Conservation (phyloP, 2,329 filamentous ascomycete genomes). For the Clarireedia monteithiana region DNA sequence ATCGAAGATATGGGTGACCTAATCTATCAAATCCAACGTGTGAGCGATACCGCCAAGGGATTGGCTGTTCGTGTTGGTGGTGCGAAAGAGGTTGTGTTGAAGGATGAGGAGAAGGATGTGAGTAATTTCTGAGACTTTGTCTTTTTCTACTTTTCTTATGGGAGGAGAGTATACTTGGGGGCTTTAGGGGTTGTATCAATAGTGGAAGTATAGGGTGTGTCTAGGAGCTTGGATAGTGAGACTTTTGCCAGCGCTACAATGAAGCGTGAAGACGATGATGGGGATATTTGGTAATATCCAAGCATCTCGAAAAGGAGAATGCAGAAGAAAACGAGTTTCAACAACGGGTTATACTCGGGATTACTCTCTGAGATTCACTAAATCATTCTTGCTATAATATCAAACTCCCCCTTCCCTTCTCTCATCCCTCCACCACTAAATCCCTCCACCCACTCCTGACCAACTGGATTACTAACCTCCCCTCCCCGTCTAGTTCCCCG, state of each 20-base stretch:
- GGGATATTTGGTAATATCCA: no score
- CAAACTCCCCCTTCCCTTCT: not conserved
- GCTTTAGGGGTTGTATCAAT: no score
- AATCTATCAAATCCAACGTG: conserved; percentile 39
- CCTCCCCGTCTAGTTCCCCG: conserved; percentile 35
- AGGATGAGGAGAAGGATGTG: conserved; percentile 3
- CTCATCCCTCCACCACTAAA: not conserved
- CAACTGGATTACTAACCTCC: not conserved
- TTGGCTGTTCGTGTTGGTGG: conserved; percentile 33
- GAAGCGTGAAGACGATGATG: not conserved
- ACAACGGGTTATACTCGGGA: no score
- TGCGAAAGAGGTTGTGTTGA: conserved; percentile 16
- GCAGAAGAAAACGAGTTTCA: no score
- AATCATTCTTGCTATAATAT: not conserved
- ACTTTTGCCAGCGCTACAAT: no score
- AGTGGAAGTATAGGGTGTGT: no score
- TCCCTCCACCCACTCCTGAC: not conserved
- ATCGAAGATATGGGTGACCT: conserved; percentile 42
- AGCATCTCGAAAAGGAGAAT: no score
- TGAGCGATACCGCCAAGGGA: conserved; percentile 35
- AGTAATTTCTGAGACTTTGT: not conserved
- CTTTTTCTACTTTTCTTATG: not conserved
- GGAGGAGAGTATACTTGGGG: not conserved
- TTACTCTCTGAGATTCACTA: no score
- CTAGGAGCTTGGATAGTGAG: no score